phyloP scores from a whole-genome alignment of 2,329 filamentous ascomycete species.

The Furcasterigmium furcatum region DNA sequence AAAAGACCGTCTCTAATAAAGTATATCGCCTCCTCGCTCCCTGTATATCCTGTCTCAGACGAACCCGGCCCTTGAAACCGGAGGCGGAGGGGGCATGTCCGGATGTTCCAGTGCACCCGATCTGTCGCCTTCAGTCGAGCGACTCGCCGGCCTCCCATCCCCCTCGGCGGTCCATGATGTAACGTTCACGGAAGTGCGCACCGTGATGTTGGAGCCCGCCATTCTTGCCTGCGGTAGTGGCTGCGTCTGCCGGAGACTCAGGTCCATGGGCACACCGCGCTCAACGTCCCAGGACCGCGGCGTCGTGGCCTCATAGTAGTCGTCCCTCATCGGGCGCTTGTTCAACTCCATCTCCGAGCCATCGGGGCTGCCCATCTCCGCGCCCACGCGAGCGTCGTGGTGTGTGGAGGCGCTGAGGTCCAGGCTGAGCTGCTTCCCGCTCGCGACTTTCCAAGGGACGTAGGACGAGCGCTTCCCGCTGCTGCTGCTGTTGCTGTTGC shows the following conservation, averaged over 20 bases:
- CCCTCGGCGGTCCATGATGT: conserved; percentile 2
- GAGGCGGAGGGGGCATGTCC: conserved; percentile 2
- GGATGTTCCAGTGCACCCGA: not conserved
- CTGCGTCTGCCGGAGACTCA: conserved; percentile 1
- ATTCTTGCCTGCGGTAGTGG: not conserved
- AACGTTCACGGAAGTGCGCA: conserved; percentile 9
- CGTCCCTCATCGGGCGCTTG: conserved; percentile 1
- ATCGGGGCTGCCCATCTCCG: not conserved
- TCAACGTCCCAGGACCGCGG: conserved; percentile 7
- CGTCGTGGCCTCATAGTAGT: conserved; percentile 5
- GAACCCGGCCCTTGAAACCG: not conserved
- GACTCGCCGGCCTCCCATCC: conserved; percentile 1
- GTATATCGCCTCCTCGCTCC: too few species aligned
- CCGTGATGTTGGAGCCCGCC: conserved; percentile 6
- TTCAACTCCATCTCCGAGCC: conserved; percentile 11
- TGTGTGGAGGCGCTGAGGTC: not conserved
- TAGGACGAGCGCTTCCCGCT: not conserved
- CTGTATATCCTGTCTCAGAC: too few species aligned
- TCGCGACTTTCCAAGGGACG: not conserved
- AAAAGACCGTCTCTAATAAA: too few species aligned
- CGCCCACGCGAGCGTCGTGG: conserved; percentile 1
- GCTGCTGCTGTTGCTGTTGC: not conserved
- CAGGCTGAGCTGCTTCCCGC: not conserved
- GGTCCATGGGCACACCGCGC: not conserved
- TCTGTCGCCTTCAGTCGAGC: not conserved